Base-by-base conservation (phyloP, 108 stramenopile species). In the Cyclotella baltica region DNA sequence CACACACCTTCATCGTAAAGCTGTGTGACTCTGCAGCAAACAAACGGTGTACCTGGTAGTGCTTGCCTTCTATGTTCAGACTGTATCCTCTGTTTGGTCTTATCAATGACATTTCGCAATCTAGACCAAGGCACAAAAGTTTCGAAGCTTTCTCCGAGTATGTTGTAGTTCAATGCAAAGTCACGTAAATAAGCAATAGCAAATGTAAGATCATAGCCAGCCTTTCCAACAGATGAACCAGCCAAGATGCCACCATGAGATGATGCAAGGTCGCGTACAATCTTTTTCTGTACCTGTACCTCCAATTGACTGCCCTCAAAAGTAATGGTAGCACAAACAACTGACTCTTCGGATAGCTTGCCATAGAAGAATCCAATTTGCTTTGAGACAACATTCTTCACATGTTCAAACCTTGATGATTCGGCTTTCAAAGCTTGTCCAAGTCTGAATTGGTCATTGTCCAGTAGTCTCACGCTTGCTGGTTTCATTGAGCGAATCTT, bases 161-260 rank as follows among this genome's bases (percentile, higher is more conserved):
- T 85, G 62, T 89, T 81, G 70, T 96, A 97, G 43, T 85, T 90
- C 81, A 97, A 84, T 22, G 96, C 97, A 83, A 98, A 98, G 68
- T 98, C 97, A 8, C 96, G 90, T n/a, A 98, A 61, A 71, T 97
- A 97, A 11, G 97, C 97, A 64, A 98, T 98, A 66, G 93, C 91
- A 59, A 91, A 98, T 20, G 97, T 98, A 35, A 98, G 84, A 64
- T 96, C 89, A 71, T 98, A 98, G 10, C 96, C 96, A 20, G 93
- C 78, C 46, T 86, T 88, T 0, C 96, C 96, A 70, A 90, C 83
- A 31, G 52, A 76, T 15, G 86, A 68, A n/a, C 97, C 97, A 27
- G 95, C 88, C 3, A 69, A 61, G 27, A 95, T 68, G 13, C 96
- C 97, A 31, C 95, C 93, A 68, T 91, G 73, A 20, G 37, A 52